Base-by-base conservation (phyloP, 306 rosid genomes). In the Quercus variabilis region DNA sequence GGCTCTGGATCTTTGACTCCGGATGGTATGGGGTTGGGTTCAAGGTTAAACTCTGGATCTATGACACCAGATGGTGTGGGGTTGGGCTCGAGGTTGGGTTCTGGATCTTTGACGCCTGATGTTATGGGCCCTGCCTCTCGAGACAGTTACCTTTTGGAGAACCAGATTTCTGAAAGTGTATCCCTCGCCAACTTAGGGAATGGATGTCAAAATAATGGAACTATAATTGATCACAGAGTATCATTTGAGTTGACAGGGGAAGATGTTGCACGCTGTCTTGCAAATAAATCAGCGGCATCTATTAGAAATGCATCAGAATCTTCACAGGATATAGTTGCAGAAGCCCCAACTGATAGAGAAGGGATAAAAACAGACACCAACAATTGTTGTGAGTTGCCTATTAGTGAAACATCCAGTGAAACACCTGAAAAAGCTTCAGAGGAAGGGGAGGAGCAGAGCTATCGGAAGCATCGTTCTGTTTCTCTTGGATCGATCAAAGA, bases 211-310 rank as follows among this genome's bases (percentile, higher is more conserved):
- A 84, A 77, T 55, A 87, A 83, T 77, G 87, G 81, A 73, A 11
- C 79, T 31, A 20, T 89, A 55, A 82, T 88, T 15, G 87, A 91
- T 83, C 99, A 90, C 85, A 85, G 99, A 84, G 98, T 95, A 33
- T 95, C 99, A 25, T 94, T 94, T 76, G 99, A 94, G 78, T 86
- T 94, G 80, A 94, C 97, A 5, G 97, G 97, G 15, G 99, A 92
- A 86, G 99, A 91, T 80, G 95, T 94, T 79, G 97, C 97, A 1
- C 89, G 90, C 7, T 92, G 97, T 76, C 98, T 94, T 70, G 97
- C 97, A 46, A 94, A 80, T 71, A 94, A 92, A 78, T 79, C 95
- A 3, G 81, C 76, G 46, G 51, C 64, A 75, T 81, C 89, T 63
- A 76, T 59, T 74, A 82, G 89, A 85, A 87, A 85, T 46, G 59